These are phyloP conservation scores for Kuraishia capsulata DNA, from an alignment of 805 yeast species.

Conservation along the genomic window DNA sequence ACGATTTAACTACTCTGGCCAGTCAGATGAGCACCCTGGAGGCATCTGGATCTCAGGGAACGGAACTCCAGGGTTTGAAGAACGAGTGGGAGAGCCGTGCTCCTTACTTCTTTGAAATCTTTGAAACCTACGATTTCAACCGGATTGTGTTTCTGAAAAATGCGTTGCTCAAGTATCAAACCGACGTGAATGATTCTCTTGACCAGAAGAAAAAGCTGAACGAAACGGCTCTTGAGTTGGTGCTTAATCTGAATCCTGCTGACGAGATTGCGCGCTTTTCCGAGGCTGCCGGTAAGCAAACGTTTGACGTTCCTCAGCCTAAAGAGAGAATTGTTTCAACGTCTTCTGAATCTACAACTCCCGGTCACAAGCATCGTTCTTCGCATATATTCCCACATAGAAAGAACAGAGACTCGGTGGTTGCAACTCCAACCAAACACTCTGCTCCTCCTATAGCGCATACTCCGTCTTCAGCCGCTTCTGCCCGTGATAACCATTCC, in stretches of 20 bases:
- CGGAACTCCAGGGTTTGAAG: slow-evolving; percentile 33
- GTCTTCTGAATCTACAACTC: neutral
- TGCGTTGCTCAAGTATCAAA: slow-evolving; percentile 55
- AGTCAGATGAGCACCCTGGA: slow-evolving; percentile 11
- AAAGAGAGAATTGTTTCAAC: slow-evolving; percentile 1
- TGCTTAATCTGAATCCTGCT: slow-evolving; percentile 54
- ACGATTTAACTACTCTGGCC: slow-evolving; percentile 22
- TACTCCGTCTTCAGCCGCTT: slow-evolving; percentile 2
- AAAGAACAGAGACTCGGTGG: neutral
- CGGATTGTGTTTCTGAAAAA: slow-evolving; percentile 58
- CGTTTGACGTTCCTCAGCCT: slow-evolving; percentile 6
- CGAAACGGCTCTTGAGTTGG: slow-evolving; percentile 58
- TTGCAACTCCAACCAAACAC: neutral
- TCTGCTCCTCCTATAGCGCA: slow-evolving; percentile 6
- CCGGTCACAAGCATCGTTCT: slow-evolving; percentile 4
- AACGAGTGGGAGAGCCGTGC: slow-evolving; percentile 71
- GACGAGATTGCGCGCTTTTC: slow-evolving; percentile 54
- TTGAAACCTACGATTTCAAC: slow-evolving; percentile 61
- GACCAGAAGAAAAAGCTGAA: slow-evolving; percentile 34
- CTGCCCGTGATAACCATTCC: slow-evolving; percentile 1
- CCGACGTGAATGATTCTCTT: slow-evolving; percentile 47
- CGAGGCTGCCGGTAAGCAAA: slow-evolving; percentile 18
- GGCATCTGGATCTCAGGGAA: slow-evolving; percentile 15
- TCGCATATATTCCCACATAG: neutral
- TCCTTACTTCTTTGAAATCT: slow-evolving; percentile 64